phyloP scores from a whole-genome alignment of 2,329 filamentous ascomycete species.

The Chrysosporium queenslandicum region DNA sequence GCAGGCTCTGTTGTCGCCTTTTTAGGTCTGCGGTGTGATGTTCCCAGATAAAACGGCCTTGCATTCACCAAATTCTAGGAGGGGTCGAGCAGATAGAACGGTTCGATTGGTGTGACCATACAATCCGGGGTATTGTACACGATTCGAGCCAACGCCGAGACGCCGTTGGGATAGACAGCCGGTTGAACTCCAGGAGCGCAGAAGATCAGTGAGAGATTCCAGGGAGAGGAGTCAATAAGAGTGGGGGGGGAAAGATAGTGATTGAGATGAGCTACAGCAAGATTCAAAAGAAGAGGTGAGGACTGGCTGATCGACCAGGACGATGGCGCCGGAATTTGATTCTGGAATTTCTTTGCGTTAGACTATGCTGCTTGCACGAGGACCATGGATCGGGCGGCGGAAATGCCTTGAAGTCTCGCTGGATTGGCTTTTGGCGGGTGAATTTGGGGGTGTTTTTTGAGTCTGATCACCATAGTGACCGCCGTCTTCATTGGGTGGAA shows the following conservation, averaged over 20 bases:
- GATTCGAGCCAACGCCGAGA: neutral
- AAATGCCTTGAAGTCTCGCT: neutral
- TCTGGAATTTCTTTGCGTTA: no score
- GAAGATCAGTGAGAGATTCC: neutral
- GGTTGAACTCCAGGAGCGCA: neutral
- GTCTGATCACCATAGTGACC: slow-evolving; percentile 10
- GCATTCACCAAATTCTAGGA: neutral
- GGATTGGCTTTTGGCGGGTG: neutral
- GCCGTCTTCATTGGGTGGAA: slow-evolving; percentile 7
- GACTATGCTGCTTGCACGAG: neutral
- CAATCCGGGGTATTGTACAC: neutral
- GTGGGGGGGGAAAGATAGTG: neutral
- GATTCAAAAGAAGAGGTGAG: neutral
- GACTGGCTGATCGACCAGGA: neutral
- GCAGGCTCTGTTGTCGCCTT: neutral
- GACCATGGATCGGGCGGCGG: slow-evolving; percentile 3
- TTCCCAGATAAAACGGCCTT: neutral
- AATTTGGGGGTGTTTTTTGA: neutral
- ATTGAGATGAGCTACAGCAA: neutral
- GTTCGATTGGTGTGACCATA: neutral
- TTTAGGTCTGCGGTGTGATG: neutral
- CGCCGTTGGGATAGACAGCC: neutral
- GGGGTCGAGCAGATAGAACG: neutral
- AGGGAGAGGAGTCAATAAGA: neutral
- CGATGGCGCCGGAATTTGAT: neutral